Evolutionary conservation across 495 filamentous ascomycete species (phyloP).

Genomic region (Xylaria scruposa): DNA sequence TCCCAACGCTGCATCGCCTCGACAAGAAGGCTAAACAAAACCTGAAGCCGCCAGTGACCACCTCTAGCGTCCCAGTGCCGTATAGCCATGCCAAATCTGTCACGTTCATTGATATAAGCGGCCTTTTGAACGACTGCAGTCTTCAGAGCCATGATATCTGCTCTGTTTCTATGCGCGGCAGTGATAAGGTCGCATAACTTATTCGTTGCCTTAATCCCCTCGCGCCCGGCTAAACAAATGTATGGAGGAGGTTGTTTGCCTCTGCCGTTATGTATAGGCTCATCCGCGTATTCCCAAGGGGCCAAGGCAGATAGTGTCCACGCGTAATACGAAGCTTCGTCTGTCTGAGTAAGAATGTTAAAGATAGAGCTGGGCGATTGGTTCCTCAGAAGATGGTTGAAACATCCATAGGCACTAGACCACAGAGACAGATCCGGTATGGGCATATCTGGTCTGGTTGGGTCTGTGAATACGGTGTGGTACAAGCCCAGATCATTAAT

Average conservation of each 20-base stretch:
- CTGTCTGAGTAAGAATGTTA: slow-evolving; percentile 61
- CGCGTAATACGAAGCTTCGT: slow-evolving; percentile 68
- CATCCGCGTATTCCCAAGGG: slow-evolving; percentile 72
- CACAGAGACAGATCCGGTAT: slow-evolving; percentile 52
- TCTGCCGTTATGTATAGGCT: slow-evolving; percentile 48
- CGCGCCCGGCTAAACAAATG: slow-evolving; percentile 65
- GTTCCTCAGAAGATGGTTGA: slow-evolving; percentile 55
- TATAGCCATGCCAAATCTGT: slow-evolving; percentile 74
- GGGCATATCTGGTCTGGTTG: slow-evolving; percentile 48
- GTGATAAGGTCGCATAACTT: slow-evolving; percentile 71
- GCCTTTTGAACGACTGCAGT: slow-evolving; percentile 50
- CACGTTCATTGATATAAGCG: slow-evolving; percentile 43
- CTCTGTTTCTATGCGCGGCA: slow-evolving; percentile 63
- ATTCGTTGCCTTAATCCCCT: slow-evolving; percentile 81
- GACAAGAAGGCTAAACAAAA: slow-evolving; percentile 71
- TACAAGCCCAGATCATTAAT: slow-evolving; percentile 80
- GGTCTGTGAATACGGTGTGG: slow-evolving; percentile 78
- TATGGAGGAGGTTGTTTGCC: slow-evolving; percentile 51
- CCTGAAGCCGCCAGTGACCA: slow-evolving; percentile 75
- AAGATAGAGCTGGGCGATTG: slow-evolving; percentile 58
- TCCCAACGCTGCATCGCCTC: slow-evolving; percentile 59
- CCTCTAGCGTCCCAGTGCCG: slow-evolving; percentile 70
- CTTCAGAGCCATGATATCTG: slow-evolving; percentile 67
- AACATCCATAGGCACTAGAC: slow-evolving; percentile 57
- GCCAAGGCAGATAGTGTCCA: slow-evolving; percentile 79